A percentile compares a stretch with the other conserved stretches of the same genome.
These are phyloP conservation scores for Ustilago loliicola DNA, from an alignment of 1,284 basidiomycete genomes.

Conservation along the genomic window DNA sequence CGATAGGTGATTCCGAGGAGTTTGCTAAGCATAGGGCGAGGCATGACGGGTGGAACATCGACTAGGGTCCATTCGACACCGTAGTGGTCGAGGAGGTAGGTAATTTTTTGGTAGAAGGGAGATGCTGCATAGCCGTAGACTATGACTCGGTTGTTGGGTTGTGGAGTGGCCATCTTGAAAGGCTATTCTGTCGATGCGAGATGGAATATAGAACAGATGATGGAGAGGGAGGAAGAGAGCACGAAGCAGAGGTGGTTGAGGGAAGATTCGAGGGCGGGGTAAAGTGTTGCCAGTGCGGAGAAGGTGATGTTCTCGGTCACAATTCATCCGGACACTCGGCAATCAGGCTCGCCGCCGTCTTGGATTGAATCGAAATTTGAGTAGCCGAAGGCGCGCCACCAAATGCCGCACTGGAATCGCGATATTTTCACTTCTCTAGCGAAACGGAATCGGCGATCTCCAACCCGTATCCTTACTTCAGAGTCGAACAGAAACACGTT, in stretches of 20 bases:
- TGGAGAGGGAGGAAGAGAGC: not conserved
- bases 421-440: not conserved
- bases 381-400: constrained; percentile 16
- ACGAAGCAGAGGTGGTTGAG: not conserved
- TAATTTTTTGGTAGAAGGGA: constrained; percentile 51
- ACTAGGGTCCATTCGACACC: constrained; percentile 39
- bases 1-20: constrained; percentile 52
- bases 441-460: constrained; percentile 16
- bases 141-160: constrained; percentile 37
- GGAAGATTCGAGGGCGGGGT: not conserved
- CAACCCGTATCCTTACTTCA: not conserved
- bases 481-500: not conserved
- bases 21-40: constrained; percentile 38
- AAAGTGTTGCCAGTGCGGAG: not conserved
- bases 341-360: constrained; percentile 5
- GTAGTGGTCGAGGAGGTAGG: constrained; percentile 39
- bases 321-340: constrained; percentile 16
- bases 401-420: constrained; percentile 10
- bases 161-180: constrained; percentile 17
- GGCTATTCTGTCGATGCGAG: not conserved
- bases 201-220: not conserved
- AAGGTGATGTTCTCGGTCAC: not conserved
- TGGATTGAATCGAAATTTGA: constrained; percentile 1
- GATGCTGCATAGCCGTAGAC: constrained; percentile 50
- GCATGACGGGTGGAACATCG: constrained; percentile 43